Base-by-base conservation (phyloP, 306 rosid genomes). In the cucumber (Cucumis sativus) region DNA sequence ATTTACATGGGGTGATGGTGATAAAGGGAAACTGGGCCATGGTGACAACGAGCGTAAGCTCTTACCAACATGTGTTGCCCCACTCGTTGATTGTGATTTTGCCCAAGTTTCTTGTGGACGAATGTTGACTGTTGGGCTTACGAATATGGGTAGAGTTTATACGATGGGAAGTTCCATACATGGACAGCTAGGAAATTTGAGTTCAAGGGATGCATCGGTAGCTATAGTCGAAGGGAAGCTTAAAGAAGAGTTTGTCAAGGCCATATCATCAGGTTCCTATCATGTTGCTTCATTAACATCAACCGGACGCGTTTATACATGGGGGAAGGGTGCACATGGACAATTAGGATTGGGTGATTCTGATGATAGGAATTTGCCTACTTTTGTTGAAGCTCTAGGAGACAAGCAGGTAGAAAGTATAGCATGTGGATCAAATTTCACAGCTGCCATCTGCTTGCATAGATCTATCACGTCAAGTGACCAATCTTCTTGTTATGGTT, bases 1-100 rank as follows among this genome's bases (percentile, higher is more conserved):
- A 37, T 93, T 91, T 82, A 89, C 98, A 43, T 93, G 98, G 98
- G 98, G 98, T 59, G 95, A 93, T 82, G 96, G 89, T 43, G 95
- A 91, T 83, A 83, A 82, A 79, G 91, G 95, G 18, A 80, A 85
- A 86, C 91, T 93, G 9, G 98, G 98, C 23, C 95, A 91, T 81
- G 72, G 80, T 25, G 88, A 87, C 64, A 76, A 88, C 14, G 88
- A 83, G 74, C 86, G 79, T 79, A 93, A 83, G 85, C 87, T 91
- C 60, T 79, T 90, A 54, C 98, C 98, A 15, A 83, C 91, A 20
- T 87, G 92, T 82, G 95, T 93, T 80, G 79, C 91, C 15, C 88
- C 84, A 28, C 96, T 93, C 14, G 89, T 89, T 39, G 98, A 91
- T 74, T 84, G 83, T 71, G 91, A 93, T 68, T 91, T 91, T 82